Evolutionary conservation across 257 asterid genomes (phyloP), one percentile per base, ranked within the genome.

Genomic region (Avicennia marina): DNA sequence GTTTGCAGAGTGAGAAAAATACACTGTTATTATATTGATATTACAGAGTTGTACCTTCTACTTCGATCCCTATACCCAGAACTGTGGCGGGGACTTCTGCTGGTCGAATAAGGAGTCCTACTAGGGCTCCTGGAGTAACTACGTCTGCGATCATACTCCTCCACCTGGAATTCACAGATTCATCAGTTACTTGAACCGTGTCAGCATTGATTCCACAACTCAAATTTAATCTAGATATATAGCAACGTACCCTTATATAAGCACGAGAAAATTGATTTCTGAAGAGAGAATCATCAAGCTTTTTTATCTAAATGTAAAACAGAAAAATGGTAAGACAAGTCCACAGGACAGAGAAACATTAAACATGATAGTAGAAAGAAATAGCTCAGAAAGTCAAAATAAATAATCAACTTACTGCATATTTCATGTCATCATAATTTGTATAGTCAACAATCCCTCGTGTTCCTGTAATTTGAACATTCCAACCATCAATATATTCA

Each of bases 261-360:
- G 83, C 66, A 53, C 76, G 75, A 33, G 89, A 78, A 56, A 62
- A 71, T 49, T 78, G 89, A 59, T 82, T 82, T 13, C 73, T 70
- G 49, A 82, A 82, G 60, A 73, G 65, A 34, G 89, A 73, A 62
- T 81, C 89, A 29, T 81, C 89, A 17, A 81, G 83, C 67, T 36
- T 36, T 11, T 36, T 81, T 81, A 17, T 18, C 49, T 18, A 34
- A 9, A 9, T 10, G 41, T 36, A 8, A 29, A 29, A 29, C 33
- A 11, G 41, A 36, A 36, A 36, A 8, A 36, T 29, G 8, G 8
- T 29, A 29, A 4, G 34, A 15, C 2, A 43, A 16, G 11, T 42
- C n/a, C 15, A 36, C 3, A 41, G 1, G 17, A 41, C 0, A 8
- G 5, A 13, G 42, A 16, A 1, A 9, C 20, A n/a, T 41, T 41